Evolutionary conservation across 2,329 filamentous ascomycete species (phyloP).

Genomic region (Penicillium sp.): DNA sequence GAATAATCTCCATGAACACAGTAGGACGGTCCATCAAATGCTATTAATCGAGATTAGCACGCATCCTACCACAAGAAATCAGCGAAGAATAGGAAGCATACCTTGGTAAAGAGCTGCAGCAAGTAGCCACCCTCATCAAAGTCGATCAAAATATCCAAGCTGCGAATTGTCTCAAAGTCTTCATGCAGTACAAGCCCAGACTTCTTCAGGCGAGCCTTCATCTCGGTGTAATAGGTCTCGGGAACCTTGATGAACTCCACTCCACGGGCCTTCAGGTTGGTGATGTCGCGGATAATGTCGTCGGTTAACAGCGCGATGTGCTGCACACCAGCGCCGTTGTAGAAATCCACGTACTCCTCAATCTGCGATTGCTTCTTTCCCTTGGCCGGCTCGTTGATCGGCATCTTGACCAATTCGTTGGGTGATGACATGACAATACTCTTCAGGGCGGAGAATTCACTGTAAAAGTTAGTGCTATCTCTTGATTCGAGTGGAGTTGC

Average conservation of each 20-base stretch:
- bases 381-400: conserved; percentile 90
- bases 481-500: background rate
- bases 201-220: conserved; percentile 70
- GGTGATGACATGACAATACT: conserved; percentile 86
- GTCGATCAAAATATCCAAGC: conserved; percentile 85
- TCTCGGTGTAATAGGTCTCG: conserved; percentile 76
- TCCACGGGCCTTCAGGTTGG: conserved; percentile 76
- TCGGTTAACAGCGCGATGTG: conserved; percentile 84
- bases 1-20: conserved; percentile 95
- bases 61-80: too few relatives aligned
- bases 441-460: conserved; percentile 82
- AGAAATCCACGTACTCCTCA: conserved; percentile 89
- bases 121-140: conserved; percentile 92
- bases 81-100: conserved; percentile 18
- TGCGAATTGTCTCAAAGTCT: conserved; percentile 74
- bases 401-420: conserved; percentile 91
- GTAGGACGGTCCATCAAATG: conserved; percentile 92
- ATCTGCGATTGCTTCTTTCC: conserved; percentile 94
- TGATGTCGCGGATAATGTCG: conserved; percentile 76
- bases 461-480: conserved; percentile 8
- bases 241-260: conserved; percentile 93
- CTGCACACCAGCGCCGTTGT: conserved; percentile 85
- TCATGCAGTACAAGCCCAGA: conserved; percentile 64
- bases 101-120: conserved; percentile 70
- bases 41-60: conserved; percentile 28